Evolutionary conservation across 169 alveolate species (phyloP).

Genomic region (Perkinsus chesapeaki): DNA sequence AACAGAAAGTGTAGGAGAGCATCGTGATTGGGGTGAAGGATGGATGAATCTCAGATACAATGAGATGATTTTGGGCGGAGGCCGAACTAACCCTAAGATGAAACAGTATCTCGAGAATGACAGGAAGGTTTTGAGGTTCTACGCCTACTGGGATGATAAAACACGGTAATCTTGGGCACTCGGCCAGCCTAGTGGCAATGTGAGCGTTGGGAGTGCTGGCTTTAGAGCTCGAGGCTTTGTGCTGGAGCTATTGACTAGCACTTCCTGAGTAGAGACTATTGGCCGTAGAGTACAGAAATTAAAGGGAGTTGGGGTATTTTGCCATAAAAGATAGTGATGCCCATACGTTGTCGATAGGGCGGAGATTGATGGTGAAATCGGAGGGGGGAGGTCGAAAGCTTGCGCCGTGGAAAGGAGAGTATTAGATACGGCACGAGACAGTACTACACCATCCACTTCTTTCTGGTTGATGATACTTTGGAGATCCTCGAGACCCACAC

Average conservation of each 20-base stretch:
- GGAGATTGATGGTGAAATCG: no score
- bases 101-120: slow-evolving; percentile 63
- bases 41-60: neutral
- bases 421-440: neutral
- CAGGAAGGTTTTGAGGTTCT: slow-evolving; percentile 62
- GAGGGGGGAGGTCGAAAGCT: neutral
- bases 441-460: slow-evolving; percentile 13
- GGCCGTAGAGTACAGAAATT: no score
- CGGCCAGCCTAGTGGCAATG: no score
- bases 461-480: neutral
- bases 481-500: neutral
- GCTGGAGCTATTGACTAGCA: no score
- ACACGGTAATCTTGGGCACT: no score
- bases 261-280: no score
- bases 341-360: no score
- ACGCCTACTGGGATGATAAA: slow-evolving; percentile 15
- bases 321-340: no score
- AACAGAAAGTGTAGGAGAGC: slow-evolving; percentile 42
- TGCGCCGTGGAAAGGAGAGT: neutral
- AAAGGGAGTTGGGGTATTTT: no score
- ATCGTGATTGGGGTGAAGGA: slow-evolving; percentile 9
- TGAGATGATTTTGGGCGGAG: slow-evolving; percentile 55
- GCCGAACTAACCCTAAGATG: slow-evolving; percentile 65
- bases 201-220: no score
- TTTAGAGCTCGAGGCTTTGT: no score